A percentile compares a stretch with the other conserved stretches of the same genome.
Evolutionary conservation across 2,329 filamentous ascomycete genomes (phyloP).

Genomic region (Chaetomiaceae sp.): DNA sequence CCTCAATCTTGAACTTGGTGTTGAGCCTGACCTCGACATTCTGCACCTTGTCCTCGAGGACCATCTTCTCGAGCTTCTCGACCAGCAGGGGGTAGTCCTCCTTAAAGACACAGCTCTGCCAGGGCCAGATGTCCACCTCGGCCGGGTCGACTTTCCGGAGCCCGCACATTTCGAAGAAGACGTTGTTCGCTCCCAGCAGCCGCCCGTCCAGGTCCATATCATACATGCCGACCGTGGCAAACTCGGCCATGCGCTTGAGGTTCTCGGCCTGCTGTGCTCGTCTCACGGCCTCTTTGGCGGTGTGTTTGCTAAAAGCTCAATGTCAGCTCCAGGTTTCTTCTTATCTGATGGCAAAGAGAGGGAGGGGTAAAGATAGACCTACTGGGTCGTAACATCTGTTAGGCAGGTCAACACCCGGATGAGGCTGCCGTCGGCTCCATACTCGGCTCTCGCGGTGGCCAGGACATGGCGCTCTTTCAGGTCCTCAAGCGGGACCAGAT

Average conservation of each 20-base stretch:
- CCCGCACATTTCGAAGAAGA: slow-evolving; percentile 50
- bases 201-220: slow-evolving; percentile 48
- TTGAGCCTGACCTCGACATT: slow-evolving; percentile 47
- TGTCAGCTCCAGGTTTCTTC: background rate
- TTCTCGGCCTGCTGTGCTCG: slow-evolving; percentile 49
- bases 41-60: slow-evolving; percentile 39
- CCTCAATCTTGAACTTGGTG: no score
- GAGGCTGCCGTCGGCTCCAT: slow-evolving; percentile 38
- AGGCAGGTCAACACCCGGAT: slow-evolving; percentile 45
- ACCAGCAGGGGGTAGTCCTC: slow-evolving; percentile 40
- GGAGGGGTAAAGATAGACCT: no score
- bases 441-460: slow-evolving; percentile 45
- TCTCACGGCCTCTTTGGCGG: slow-evolving; percentile 44
- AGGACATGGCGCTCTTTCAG: slow-evolving; percentile 40
- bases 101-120: slow-evolving; percentile 40
- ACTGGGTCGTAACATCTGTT: slow-evolving; percentile 46
- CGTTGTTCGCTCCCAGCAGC: slow-evolving; percentile 47
- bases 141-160: slow-evolving; percentile 40
- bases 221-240: slow-evolving; percentile 52
- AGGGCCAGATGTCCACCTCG: slow-evolving; percentile 38
- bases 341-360: no score
- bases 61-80: slow-evolving; percentile 37
- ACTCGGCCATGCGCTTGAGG: slow-evolving; percentile 49
- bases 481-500: slow-evolving; percentile 32
- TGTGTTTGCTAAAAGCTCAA: slow-evolving; percentile 32